Evolutionary conservation across 2,329 filamentous ascomycete species (phyloP).

Genomic region (Alternaria sp.): DNA sequence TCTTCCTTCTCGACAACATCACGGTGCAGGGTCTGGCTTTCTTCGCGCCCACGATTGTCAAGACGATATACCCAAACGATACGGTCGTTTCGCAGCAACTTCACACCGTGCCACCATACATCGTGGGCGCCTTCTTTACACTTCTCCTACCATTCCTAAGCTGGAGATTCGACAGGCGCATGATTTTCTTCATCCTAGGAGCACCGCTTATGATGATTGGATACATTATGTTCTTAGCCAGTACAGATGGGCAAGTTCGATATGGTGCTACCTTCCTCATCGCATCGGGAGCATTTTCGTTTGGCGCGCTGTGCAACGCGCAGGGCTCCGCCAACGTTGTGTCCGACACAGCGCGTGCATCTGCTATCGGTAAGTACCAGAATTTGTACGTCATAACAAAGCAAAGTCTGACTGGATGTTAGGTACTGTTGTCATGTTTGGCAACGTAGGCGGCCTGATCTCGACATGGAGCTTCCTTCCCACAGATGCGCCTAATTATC

Average conservation of each 20-base stretch:
- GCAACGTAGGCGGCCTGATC: conserved; percentile 73
- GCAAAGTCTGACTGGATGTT: neutral
- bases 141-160: conserved; percentile 66
- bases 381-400: neutral
- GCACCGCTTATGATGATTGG: conserved; percentile 71
- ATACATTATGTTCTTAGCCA: conserved; percentile 72
- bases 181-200: conserved; percentile 65
- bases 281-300: conserved; percentile 66
- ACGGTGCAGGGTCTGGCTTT: conserved; percentile 75
- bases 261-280: conserved; percentile 77
- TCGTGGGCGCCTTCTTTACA: conserved; percentile 72
- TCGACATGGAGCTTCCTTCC: conserved; percentile 70
- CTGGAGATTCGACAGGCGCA: conserved; percentile 66
- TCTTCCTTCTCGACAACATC: conserved; percentile 71
- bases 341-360: conserved; percentile 71
- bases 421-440: conserved; percentile 71
- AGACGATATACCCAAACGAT: conserved; percentile 67
- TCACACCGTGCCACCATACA: conserved; percentile 72
- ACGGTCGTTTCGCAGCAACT: conserved; percentile 69
- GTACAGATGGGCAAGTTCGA: conserved; percentile 56
- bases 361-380: conserved; percentile 61
- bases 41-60: conserved; percentile 73
- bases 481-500: conserved; percentile 69
- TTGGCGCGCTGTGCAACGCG: conserved; percentile 70
- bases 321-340: conserved; percentile 74